Evolutionary conservation across 176 grass and related monocot species (phyloP).

Genomic region (Avena atlantica): DNA sequence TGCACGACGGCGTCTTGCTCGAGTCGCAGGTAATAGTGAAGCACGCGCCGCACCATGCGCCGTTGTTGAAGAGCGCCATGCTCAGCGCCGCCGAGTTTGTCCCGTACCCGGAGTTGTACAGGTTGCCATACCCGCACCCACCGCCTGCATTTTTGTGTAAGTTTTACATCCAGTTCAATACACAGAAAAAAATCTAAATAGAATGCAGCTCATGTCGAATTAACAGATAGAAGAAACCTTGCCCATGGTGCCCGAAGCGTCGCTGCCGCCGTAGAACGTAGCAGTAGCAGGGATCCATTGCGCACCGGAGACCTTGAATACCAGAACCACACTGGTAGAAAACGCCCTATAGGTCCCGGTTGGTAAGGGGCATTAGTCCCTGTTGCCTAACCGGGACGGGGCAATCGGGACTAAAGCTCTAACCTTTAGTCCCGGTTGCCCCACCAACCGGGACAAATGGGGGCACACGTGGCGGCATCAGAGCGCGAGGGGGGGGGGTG

Average conservation of each 20-base stretch:
- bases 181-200: not conserved
- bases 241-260: not conserved
- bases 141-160: no score
- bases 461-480: no score
- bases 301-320: not conserved
- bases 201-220: not conserved
- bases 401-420: no score
- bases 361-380: no score
- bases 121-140: constrained; percentile 61
- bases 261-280: constrained; percentile 20
- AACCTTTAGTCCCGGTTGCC: no score
- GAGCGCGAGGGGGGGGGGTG: no score
- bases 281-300: constrained; percentile 14
- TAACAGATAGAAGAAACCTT: not conserved
- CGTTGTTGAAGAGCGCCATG: constrained; percentile 3
- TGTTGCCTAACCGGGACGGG: no score
- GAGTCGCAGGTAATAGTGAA: not conserved
- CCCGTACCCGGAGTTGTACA: constrained; percentile 66
- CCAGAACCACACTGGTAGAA: no score
- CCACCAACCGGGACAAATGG: no score
- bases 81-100: constrained; percentile 1
- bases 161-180: not conserved
- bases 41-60: not conserved
- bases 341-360: no score
- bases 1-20: not conserved